Percentiles rank a stretch among this genome's conserved stretches.
These are phyloP conservation scores for Neofusicoccum umdonicola DNA, from an alignment of 2,329 filamentous ascomycete genomes.

Conservation along the genomic window DNA sequence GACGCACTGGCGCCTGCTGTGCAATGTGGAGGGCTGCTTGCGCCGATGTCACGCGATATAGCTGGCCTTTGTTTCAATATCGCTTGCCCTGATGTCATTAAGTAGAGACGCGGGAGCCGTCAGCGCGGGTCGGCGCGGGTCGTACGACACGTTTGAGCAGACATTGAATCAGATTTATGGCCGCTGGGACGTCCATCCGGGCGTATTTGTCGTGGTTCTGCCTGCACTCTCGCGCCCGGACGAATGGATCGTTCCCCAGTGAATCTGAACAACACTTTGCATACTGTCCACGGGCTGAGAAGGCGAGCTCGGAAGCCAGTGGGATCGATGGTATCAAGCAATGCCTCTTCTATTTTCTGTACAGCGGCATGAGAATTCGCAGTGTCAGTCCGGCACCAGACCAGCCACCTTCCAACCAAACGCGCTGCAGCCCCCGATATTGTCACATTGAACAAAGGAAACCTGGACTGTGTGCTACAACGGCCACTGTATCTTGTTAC, in stretches of 20 bases:
- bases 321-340: slow-evolving; percentile 1
- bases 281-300: neutral
- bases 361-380: slow-evolving; percentile 20
- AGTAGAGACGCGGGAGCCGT: no score
- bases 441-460: slow-evolving; percentile 15
- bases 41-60: neutral
- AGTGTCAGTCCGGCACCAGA: slow-evolving; percentile 31
- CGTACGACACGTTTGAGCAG: no score
- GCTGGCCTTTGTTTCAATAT: no score
- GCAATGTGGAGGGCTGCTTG: neutral
- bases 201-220: no score
- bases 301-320: neutral
- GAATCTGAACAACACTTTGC: neutral
- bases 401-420: slow-evolving; percentile 36
- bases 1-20: neutral
- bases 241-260: no score
- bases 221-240: no score
- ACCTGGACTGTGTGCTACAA: neutral
- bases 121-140: no score
- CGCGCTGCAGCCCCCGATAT: slow-evolving; percentile 20
- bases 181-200: no score
- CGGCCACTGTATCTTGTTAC: neutral
- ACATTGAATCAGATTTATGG: no score
- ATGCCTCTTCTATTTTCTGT: slow-evolving; percentile 20
- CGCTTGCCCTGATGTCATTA: no score